Percentiles rank a stretch among this genome's conserved stretches.
Evolutionary conservation across 2,329 filamentous ascomycete species (phyloP).

Genomic region (Catunica adiposa): DNA sequence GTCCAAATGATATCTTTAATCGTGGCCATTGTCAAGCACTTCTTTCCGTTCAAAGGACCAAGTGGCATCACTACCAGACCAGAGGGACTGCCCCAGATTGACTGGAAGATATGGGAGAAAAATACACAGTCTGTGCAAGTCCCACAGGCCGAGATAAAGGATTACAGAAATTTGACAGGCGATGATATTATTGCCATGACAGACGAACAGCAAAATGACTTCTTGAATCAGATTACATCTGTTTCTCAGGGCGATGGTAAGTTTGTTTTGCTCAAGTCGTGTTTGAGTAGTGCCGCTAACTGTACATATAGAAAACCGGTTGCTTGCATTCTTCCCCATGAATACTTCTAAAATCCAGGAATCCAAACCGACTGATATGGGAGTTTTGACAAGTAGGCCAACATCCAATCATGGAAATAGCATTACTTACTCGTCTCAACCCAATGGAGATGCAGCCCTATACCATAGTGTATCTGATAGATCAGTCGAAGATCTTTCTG

Average conservation of each 20-base stretch:
- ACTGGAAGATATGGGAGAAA: conserved; percentile 50
- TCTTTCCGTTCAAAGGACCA: conserved; percentile 51
- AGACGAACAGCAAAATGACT: conserved; percentile 44
- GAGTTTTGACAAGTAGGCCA: no score
- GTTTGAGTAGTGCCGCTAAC: no score
- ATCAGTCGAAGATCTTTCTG: conserved; percentile 11
- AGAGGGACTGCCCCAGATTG: conserved; percentile 26
- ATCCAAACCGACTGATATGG: not conserved
- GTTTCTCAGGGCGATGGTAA: conserved; percentile 14
- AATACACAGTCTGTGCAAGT: conserved; percentile 19
- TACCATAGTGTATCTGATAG: conserved; percentile 11
- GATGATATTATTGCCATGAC: conserved; percentile 46
- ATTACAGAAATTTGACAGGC: conserved; percentile 40
- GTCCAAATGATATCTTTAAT: conserved; percentile 53
- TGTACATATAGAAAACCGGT: no score
- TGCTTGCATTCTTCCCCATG: no score
- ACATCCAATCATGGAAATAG: not conserved
- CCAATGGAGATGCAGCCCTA: not conserved
- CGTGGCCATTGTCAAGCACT: conserved; percentile 60
- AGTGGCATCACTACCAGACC: conserved; percentile 19
- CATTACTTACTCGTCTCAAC: not conserved
- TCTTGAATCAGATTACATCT: conserved; percentile 33
- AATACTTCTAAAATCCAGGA: no score
- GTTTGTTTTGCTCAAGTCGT: not conserved
- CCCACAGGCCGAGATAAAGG: conserved; percentile 19